These are phyloP conservation scores for Trichocladium antarcticum DNA, from an alignment of 495 filamentous ascomycete genomes.

Conservation along the genomic window DNA sequence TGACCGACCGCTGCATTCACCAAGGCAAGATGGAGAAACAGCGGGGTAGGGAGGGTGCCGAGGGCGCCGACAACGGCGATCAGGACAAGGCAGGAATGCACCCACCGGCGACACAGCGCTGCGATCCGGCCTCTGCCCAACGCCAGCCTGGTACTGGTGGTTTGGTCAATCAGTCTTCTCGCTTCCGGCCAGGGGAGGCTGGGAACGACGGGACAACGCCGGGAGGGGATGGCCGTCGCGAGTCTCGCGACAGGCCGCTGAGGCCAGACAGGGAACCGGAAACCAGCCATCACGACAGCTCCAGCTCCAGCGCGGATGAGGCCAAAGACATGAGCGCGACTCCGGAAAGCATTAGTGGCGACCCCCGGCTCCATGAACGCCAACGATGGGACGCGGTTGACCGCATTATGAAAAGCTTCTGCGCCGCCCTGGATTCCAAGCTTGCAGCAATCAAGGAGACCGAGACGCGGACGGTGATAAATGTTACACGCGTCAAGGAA, in stretches of 20 bases:
- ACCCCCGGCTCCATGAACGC: not conserved
- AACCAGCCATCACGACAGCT: not conserved
- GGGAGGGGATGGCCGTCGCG: no score
- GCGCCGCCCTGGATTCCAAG: constrained; percentile 16
- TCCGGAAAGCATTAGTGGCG: not conserved
- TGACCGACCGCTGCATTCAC: no score
- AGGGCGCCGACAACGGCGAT: no score
- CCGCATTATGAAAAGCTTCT: constrained; percentile 21
- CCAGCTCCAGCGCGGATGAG: constrained; percentile 2
- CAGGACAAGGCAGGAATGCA: no score
- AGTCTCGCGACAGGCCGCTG: no score
- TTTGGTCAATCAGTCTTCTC: not conserved
- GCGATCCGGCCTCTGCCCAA: no score
- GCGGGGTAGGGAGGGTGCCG: no score
- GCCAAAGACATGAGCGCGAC: not conserved
- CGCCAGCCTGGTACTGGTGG: not conserved
- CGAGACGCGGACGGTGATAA: not conserved
- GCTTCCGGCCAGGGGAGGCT: not conserved
- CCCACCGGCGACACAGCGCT: no score
- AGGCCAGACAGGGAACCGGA: no score
- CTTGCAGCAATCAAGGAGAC: not conserved
- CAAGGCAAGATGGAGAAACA: no score
- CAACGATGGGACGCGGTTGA: constrained; percentile 12
- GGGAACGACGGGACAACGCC: not conserved
- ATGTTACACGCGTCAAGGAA: no score